Conservation (phyloP, 257 asterid species). For the Cordia subcordata region DNA sequence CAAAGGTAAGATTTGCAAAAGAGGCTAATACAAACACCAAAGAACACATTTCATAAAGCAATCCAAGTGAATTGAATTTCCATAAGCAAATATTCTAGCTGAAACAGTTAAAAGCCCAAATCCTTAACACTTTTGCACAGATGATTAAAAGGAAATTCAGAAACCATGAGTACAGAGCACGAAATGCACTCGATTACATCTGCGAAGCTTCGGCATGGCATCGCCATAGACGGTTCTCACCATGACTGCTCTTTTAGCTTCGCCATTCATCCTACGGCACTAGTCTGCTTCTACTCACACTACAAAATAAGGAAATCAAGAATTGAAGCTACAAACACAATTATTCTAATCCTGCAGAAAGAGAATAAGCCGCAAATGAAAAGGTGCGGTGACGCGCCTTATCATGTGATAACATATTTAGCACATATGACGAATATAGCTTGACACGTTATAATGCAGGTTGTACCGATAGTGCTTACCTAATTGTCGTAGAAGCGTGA, state of each 20-base stretch:
- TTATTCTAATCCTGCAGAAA: too few relatives aligned
- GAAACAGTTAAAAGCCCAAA: not conserved
- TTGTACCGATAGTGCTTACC: constrained; percentile 18
- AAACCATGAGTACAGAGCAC: not conserved
- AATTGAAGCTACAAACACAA: too few relatives aligned
- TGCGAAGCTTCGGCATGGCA: not conserved
- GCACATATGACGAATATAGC: not conserved
- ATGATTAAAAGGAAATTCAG: not conserved
- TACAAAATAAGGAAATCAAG: not conserved
- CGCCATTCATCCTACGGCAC: not conserved
- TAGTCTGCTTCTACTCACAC: not conserved
- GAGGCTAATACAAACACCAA: not conserved
- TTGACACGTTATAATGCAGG: not conserved
- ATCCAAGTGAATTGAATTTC: not conserved
- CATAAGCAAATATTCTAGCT: not conserved
- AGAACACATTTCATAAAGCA: not conserved
- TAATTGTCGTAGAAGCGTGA: constrained; percentile 71
- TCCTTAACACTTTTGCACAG: not conserved
- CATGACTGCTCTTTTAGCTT: not conserved
- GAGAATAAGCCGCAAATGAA: too few relatives aligned
- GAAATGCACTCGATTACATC: not conserved
- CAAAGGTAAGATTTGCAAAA: not conserved
- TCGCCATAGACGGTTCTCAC: not conserved
- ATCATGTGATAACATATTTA: too few relatives aligned
- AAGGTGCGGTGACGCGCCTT: too few relatives aligned